Evolutionary conservation across 257 asterid species (phyloP).

Genomic region (Nyctanthes arbortristis): DNA sequence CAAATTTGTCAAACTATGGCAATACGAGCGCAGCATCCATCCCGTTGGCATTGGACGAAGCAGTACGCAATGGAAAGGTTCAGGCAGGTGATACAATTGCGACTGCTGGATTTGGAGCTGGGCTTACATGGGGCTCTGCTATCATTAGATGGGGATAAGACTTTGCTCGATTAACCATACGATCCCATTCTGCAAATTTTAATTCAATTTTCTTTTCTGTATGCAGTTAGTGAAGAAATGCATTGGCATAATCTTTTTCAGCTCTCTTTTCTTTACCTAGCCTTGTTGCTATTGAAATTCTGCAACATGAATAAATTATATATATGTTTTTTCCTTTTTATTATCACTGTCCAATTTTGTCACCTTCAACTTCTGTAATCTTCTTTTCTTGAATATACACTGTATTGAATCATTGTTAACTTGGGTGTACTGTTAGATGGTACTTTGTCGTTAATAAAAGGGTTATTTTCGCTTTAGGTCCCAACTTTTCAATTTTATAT

Average conservation of each 20-base stretch:
- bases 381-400: too few relatives aligned
- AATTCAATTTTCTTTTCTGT: background rate
- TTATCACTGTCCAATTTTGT: background rate
- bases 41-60: constrained; percentile 93
- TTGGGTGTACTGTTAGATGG: too few relatives aligned
- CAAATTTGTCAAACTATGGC: constrained; percentile 86
- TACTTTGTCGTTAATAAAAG: too few relatives aligned
- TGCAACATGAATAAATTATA: constrained; percentile 19
- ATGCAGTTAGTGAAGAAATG: constrained; percentile 17
- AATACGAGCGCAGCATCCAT: constrained; percentile 95
- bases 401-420: too few relatives aligned
- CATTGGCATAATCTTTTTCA: constrained; percentile 17
- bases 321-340: constrained; percentile 4
- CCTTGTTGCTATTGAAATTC: constrained; percentile 17
- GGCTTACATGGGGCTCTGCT: constrained; percentile 97
- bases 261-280: background rate
- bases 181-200: constrained; percentile 30
- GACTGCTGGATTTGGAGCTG: constrained; percentile 96
- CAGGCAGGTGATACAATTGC: constrained; percentile 77
- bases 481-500: too few relatives aligned
- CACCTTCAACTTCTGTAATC: background rate
- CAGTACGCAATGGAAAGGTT: constrained; percentile 84
- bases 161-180: background rate
- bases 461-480: too few relatives aligned
- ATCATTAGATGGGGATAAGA: constrained; percentile 86